phyloP scores from a whole-genome alignment of 306 rosid genomes.

The Neltuma alba region DNA sequence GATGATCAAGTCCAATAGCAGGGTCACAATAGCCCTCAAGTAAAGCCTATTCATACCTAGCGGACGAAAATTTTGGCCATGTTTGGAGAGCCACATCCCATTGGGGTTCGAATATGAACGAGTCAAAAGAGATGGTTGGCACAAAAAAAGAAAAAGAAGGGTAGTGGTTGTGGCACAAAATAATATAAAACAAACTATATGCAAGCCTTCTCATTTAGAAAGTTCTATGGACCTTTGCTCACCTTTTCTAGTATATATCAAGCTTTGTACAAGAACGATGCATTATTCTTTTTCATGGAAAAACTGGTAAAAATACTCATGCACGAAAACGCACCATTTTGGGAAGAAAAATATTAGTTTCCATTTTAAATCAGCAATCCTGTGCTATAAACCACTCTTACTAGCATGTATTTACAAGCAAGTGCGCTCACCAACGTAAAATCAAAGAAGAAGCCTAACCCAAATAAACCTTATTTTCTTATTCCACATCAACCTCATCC shows the following conservation, averaged over 20 bases:
- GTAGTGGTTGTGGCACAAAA: not conserved
- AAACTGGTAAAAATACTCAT: not conserved
- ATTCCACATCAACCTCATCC: slow-evolving; percentile 2
- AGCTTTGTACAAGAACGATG: not conserved
- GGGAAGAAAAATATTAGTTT: not conserved
- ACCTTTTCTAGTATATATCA: not conserved
- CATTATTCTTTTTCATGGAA: not conserved
- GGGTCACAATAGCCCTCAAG: not conserved
- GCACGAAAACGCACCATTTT: not conserved
- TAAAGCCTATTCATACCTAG: not conserved
- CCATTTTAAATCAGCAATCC: not conserved
- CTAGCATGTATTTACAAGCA: not conserved
- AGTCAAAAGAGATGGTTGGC: not conserved
- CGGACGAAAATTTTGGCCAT: not conserved
- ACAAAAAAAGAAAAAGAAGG: not conserved
- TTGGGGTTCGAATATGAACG: too few relatives aligned
- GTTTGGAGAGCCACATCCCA: not conserved
- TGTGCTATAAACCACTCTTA: not conserved
- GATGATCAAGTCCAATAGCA: not conserved
- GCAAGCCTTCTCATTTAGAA: not conserved
- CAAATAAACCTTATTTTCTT: not conserved
- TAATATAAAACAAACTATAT: not conserved
- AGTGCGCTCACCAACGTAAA: not conserved
- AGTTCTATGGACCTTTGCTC: not conserved
- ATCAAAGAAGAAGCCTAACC: not conserved